Evolutionary conservation across 306 rosid species (phyloP).

Genomic region (Pachyrhizus erosus): DNA sequence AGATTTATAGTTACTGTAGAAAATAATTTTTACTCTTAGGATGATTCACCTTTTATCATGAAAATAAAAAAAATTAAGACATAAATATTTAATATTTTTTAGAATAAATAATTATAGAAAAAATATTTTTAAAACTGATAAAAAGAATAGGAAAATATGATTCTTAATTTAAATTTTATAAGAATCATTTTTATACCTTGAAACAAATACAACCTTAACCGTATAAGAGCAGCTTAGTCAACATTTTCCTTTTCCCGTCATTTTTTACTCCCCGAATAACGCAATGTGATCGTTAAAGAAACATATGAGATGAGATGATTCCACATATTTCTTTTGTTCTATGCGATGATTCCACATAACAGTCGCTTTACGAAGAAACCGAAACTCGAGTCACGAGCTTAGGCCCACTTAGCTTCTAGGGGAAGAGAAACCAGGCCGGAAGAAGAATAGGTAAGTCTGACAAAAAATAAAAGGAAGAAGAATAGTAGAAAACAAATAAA

Average conservation of each 20-base stretch:
- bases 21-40: too few relatives aligned
- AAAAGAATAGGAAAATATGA: too few relatives aligned
- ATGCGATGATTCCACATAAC: slow-evolving; percentile 9
- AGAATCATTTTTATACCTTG: too few relatives aligned
- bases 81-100: too few relatives aligned
- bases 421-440: slow-evolving; percentile 29
- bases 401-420: slow-evolving; percentile 49
- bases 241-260: background rate
- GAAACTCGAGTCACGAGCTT: slow-evolving; percentile 40
- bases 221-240: background rate
- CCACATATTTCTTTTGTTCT: background rate
- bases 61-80: too few relatives aligned
- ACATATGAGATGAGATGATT: slow-evolving; percentile 26
- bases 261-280: background rate
- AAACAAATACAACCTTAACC: background rate
- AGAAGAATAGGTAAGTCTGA: background rate
- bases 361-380: slow-evolving; percentile 28
- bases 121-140: too few relatives aligned
- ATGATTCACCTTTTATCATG: too few relatives aligned
- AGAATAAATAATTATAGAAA: too few relatives aligned
- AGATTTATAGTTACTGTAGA: too few relatives aligned
- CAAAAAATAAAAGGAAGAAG: background rate
- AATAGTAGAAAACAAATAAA: background rate
- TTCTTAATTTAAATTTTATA: too few relatives aligned
- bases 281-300: slow-evolving; percentile 18